Conservation (phyloP, 371 early-diverging fungal species). For the Vairimorpha necatrix region DNA sequence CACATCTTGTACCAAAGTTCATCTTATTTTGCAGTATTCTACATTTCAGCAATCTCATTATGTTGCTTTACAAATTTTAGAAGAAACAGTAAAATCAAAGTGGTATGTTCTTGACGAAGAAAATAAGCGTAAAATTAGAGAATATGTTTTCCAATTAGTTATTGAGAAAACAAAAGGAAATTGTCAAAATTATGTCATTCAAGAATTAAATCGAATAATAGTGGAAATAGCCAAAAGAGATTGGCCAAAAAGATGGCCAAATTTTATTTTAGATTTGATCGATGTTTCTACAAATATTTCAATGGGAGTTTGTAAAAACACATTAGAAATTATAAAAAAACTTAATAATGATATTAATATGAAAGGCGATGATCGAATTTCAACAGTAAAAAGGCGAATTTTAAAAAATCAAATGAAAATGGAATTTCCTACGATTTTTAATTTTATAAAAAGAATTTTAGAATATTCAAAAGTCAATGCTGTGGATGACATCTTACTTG, state of each 20-base stretch:
- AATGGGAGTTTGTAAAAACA: constrained; percentile 88
- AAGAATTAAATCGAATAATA: constrained; percentile 61
- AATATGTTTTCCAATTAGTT: constrained; percentile 56
- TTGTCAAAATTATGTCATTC: constrained; percentile 45
- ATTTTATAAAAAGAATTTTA: constrained; percentile 84
- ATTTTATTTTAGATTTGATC: constrained; percentile 93
- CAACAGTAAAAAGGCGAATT: constrained; percentile 78
- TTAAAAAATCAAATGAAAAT: constrained; percentile 83
- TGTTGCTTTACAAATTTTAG: constrained; percentile 86
- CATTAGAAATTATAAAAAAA: constrained; percentile 85
- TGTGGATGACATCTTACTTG: constrained; percentile 69
- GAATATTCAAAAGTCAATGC: constrained; percentile 66
- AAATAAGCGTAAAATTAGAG: constrained; percentile 74
- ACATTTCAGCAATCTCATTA: constrained; percentile 76
- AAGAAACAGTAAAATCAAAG: constrained; percentile 85
- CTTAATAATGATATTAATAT: constrained; percentile 93
- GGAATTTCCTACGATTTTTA: constrained; percentile 87
- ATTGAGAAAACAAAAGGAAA: constrained; percentile 46
- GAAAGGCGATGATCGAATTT: constrained; percentile 89
- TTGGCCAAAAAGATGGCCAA: constrained; percentile 98
- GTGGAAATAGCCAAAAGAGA: constrained; percentile 92
- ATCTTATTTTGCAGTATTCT: constrained; percentile 80
- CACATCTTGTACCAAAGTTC: constrained; percentile 87
- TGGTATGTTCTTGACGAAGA: constrained; percentile 85
- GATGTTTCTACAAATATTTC: constrained; percentile 75